Base-by-base conservation (phyloP, 139 green algal genomes). In the Ettlia oleoabundans region DNA sequence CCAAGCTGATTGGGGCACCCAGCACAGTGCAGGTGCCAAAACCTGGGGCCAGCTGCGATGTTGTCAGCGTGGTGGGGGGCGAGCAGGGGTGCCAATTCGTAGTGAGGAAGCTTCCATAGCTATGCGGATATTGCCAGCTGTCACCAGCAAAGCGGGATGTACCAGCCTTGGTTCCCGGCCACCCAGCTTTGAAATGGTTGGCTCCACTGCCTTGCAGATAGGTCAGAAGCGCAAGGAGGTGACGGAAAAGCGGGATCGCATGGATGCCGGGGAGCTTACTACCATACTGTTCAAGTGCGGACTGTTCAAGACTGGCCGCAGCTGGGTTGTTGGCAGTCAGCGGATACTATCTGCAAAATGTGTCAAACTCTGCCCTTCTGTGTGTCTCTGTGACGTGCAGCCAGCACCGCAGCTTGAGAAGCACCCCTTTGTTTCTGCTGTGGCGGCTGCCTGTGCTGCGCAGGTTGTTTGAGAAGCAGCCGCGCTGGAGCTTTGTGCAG, bases 391-490 rank as follows among this genome's bases (percentile, higher is more conserved):
- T n/a, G n/a, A n/a, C n/a, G n/a, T n/a, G n/a, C n/a, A n/a, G n/a
- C n/a, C n/a, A n/a, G n/a, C n/a, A n/a, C n/a, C n/a, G n/a, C n/a
- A n/a, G n/a, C n/a, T n/a, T n/a, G n/a, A n/a, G n/a, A n/a, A n/a
- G n/a, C n/a, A n/a, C n/a, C n/a, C n/a, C n/a, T n/a, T n/a, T n/a
- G n/a, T n/a, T n/a, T n/a, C n/a, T n/a, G n/a, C n/a, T n/a, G n/a
- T n/a, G n/a, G n/a, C n/a, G n/a, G n/a, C n/a, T n/a, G n/a, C n/a
- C n/a, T n/a, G n/a, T n/a, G n/a, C n/a, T n/a, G n/a, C 90, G 93
- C 62, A 65, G 52, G 32, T 63, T 91, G 75, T 95, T 95, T 89
- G 86, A 92, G 71, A 82, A 84, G 43, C 84, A 92, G 55, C 32
- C 68, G 28, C 70, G 86, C 18, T 95, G 89, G 91, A 79, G 69